Base-by-base conservation (phyloP, 2,329 filamentous ascomycete genomes). In the Exophiala oligosperma region DNA sequence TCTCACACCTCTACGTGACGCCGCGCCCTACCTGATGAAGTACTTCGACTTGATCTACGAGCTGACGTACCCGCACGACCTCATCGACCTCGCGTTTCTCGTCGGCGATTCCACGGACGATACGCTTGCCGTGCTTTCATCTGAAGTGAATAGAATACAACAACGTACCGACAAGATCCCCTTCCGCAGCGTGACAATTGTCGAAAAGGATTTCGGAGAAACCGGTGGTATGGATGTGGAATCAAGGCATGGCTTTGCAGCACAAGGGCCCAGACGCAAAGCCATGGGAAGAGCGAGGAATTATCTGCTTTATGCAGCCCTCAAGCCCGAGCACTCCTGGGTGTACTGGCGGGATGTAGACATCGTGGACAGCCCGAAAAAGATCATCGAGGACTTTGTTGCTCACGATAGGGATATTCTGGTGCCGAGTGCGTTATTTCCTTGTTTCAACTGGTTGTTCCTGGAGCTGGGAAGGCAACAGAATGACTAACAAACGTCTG, bases 301-400 rank as follows among this genome's bases (percentile, higher is more conserved):
- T 74, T 99, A 96, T 74, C 81, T 99, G 21, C 84, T 99, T 1
- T 84, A 86, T 32, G 81, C 91, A 0, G 88, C 94, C 2, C 72
- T 99, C 68, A 96, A 95, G 78, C 86, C 92, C 0, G 92, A 97
- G 61, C 94, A 99, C 72, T 93, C 92, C 7, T 99, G 94, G 94
- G 92, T 97, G 7, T 97, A 97, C 74, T 99, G 94, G 94, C 86
- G 94, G 60, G 94, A 99, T 73, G 92, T 96, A 50, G 94, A 99
- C 74, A 97, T 99, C 67, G 86, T 90, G 48, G 92, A 99, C 71
- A 96, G 89, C 72, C 91, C 93, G 1, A 82, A 84, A 63, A 87
- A 84, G 70, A 95, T 99, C 61, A 80, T 99, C 35, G 92, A 99
- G 77, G 94, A 99, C 70, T 95, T 99, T 67, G 89, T 96, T 68